Conservation (phyloP, 768 basidiomycete species). For the Nidula microcarpa region DNA sequence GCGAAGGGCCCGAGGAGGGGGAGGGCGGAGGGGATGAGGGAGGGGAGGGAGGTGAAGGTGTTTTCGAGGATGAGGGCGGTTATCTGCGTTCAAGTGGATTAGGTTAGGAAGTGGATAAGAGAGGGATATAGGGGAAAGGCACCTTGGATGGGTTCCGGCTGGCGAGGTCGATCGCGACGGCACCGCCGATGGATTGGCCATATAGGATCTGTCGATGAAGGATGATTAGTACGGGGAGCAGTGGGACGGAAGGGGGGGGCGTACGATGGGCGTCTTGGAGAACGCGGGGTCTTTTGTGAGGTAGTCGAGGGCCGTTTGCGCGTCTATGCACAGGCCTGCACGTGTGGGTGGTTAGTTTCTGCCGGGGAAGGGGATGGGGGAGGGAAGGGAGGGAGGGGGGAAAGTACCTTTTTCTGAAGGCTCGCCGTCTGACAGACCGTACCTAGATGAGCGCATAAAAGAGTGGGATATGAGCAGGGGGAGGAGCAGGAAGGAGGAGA, state of each 20-base stretch:
- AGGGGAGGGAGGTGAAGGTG: constrained; percentile 84
- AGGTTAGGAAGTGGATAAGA: background rate
- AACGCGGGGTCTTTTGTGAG: constrained; percentile 61
- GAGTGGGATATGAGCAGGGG: background rate
- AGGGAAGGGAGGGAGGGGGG: too few relatives aligned
- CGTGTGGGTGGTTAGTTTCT: background rate
- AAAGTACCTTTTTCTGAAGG: constrained; percentile 78
- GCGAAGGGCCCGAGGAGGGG: constrained; percentile 72
- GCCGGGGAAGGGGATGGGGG: background rate
- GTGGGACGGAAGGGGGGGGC: constrained; percentile 11
- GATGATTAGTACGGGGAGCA: background rate
- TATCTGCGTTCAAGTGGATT: constrained; percentile 41
- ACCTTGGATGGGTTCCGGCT: constrained; percentile 72
- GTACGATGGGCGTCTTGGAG: constrained; percentile 63
- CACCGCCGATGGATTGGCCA: constrained; percentile 89
- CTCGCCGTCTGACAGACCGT: constrained; percentile 83
- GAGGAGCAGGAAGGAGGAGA: background rate
- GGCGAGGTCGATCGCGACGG: constrained; percentile 86
- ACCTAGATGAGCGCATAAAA: constrained; percentile 40
- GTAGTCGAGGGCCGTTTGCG: constrained; percentile 80
- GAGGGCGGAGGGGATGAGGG: constrained; percentile 76
- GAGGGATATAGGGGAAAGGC: constrained; percentile 7
- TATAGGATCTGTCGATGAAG: constrained; percentile 55
- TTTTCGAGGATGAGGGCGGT: constrained; percentile 86
- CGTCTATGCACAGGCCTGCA: constrained; percentile 76